Conservation (phyloP, 768 basidiomycete genomes). For the Fomitopsis serialis region DNA sequence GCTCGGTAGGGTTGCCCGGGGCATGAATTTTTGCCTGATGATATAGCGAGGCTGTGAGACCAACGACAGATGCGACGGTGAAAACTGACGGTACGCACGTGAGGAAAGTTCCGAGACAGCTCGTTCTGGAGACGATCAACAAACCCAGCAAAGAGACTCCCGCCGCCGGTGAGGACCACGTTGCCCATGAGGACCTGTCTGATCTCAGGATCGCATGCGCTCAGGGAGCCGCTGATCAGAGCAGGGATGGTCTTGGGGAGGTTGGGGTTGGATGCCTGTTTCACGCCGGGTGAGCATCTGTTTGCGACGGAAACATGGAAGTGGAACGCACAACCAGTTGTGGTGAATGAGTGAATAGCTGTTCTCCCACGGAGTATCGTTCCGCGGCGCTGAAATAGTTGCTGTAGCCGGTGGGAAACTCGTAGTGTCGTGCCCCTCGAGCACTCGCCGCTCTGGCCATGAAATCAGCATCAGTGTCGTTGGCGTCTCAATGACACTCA, state of each 20-base stretch:
- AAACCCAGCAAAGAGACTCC: constrained; percentile 82
- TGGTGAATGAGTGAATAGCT: constrained; percentile 73
- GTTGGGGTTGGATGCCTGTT: constrained; percentile 50
- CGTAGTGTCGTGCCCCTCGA: constrained; percentile 67
- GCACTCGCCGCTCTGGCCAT: constrained; percentile 47
- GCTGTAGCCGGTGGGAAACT: constrained; percentile 94
- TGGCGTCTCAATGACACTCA: constrained; percentile 28
- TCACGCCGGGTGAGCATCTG: neutral
- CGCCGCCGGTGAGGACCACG: constrained; percentile 94
- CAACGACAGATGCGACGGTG: neutral
- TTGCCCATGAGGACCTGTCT: constrained; percentile 88
- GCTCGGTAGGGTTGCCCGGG: constrained; percentile 84
- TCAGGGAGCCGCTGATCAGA: constrained; percentile 72
- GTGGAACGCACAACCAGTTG: constrained; percentile 22
- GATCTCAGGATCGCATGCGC: constrained; percentile 86
- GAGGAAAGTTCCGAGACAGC: constrained; percentile 66
- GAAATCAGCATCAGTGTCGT: neutral
- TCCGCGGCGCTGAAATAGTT: constrained; percentile 70
- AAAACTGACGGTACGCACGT: constrained; percentile 45
- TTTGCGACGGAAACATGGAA: neutral
- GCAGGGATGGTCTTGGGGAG: constrained; percentile 72
- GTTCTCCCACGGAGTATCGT: constrained; percentile 81
- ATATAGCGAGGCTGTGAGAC: neutral
- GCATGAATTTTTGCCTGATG: constrained; percentile 85
- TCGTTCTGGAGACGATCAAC: constrained; percentile 79